A percentile compares a stretch with the other conserved stretches of the same genome.
These are phyloP conservation scores for Coelastrella sp. DNA, from an alignment of 139 green algal species.

Conservation along the genomic window DNA sequence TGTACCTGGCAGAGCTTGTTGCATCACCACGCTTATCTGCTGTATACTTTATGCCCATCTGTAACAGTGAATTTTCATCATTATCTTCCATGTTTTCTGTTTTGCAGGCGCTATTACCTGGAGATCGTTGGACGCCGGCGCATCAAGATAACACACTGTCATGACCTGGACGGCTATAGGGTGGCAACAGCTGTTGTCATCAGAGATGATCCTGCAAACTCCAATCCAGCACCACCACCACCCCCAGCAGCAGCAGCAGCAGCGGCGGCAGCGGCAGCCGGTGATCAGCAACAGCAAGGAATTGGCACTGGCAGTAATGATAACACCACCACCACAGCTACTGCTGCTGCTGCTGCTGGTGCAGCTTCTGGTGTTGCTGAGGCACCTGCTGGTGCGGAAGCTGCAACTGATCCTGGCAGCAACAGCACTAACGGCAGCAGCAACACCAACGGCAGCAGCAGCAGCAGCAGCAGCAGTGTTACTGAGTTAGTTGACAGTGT, in stretches of 20 bases:
- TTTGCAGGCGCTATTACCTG: conserved; percentile 73
- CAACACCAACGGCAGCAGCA: background rate
- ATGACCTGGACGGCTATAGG: conserved; percentile 85
- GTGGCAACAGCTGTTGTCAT: conserved; percentile 49
- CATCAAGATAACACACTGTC: conserved; percentile 54
- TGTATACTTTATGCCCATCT: too few species aligned
- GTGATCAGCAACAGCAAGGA: background rate
- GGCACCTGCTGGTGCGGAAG: background rate
- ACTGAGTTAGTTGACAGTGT: background rate
- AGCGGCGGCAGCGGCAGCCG: background rate
- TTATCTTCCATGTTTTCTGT: too few species aligned
- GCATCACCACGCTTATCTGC: too few species aligned
- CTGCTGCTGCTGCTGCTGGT: background rate
- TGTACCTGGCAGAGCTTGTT: too few species aligned
- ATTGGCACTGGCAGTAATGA: background rate
- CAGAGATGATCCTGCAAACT: background rate
- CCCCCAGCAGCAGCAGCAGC: background rate
- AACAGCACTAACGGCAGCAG: background rate
- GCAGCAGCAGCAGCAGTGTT: background rate
- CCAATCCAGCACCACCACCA: too few species aligned
- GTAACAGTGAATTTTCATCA: too few species aligned
- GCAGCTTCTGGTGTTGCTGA: background rate
- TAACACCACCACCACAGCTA: too few species aligned
- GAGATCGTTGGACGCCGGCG: conserved; percentile 76
- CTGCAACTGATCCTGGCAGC: background rate